Conservation (phyloP, 805 yeast genomes). For the Yamadazyma nakazawae region DNA sequence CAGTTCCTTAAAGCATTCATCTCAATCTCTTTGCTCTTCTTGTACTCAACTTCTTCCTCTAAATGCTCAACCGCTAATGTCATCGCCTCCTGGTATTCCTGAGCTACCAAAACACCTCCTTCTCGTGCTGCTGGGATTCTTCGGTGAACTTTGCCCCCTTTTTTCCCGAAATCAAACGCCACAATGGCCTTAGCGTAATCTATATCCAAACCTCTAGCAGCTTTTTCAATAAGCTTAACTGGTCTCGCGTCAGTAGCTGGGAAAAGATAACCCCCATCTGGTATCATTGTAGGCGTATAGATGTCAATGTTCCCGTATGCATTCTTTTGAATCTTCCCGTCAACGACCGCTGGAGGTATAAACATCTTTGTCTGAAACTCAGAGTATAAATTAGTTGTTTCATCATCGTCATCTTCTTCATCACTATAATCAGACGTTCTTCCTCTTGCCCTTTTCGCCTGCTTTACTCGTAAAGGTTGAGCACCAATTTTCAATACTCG, state of each 20-base stretch:
- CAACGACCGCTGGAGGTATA: constrained; percentile 59
- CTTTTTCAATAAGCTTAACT: constrained; percentile 54
- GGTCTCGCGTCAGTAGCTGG: constrained; percentile 21
- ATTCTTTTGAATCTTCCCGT: constrained; percentile 72
- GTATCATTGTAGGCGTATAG: constrained; percentile 77
- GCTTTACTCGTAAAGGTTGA: constrained; percentile 51
- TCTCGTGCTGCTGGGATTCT: constrained; percentile 58
- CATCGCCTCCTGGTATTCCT: constrained; percentile 59
- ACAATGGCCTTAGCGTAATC: constrained; percentile 87
- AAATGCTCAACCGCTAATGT: constrained; percentile 47
- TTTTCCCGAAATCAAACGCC: constrained; percentile 70
- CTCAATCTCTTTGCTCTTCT: constrained; percentile 42
- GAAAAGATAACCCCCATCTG: constrained; percentile 68
- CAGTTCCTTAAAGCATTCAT: constrained; percentile 50
- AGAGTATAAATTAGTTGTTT: constrained; percentile 60
- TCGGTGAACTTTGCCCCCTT: constrained; percentile 17
- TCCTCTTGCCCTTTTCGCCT: constrained; percentile 4
- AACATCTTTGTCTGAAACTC: constrained; percentile 73
- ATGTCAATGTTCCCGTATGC: constrained; percentile 83
- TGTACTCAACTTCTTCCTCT: constrained; percentile 47
- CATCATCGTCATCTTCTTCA: constrained; percentile 51
- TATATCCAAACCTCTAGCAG: constrained; percentile 66
- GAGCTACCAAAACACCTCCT: constrained; percentile 74
- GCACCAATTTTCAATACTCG: constrained; percentile 69
- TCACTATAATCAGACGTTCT: constrained; percentile 10